phyloP scores from a whole-genome alignment of 306 rosid genomes.

The Fragaria vesca region DNA sequence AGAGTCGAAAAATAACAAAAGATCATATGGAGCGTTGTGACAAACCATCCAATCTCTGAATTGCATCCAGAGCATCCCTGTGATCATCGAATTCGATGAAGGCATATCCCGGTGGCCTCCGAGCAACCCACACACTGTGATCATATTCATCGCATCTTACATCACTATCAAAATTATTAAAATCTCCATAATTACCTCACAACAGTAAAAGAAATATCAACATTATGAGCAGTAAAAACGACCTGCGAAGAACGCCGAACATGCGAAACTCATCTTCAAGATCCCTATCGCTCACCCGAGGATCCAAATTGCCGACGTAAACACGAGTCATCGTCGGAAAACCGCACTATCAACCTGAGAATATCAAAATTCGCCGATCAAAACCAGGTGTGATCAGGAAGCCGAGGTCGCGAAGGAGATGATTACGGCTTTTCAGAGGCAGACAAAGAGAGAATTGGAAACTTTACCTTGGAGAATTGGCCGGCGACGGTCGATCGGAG shows the following conservation, averaged over 20 bases:
- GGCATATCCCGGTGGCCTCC: constrained; percentile 96
- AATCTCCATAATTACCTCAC: not conserved
- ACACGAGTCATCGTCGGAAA: constrained; percentile 63
- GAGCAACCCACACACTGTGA: constrained; percentile 93
- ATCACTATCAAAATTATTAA: not conserved
- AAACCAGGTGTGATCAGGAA: not conserved
- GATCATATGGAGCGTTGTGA: not conserved
- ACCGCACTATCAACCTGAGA: constrained; percentile 17
- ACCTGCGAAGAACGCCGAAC: constrained; percentile 92
- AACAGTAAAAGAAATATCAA: not conserved
- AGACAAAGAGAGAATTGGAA: not conserved
- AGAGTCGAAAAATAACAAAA: not conserved
- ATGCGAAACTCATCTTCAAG: constrained; percentile 89
- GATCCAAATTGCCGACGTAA: constrained; percentile 88
- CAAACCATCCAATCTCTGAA: constrained; percentile 88
- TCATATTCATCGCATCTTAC: not conserved
- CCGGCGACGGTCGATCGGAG: not conserved
- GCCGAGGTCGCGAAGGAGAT: not conserved
- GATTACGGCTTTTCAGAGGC: not conserved
- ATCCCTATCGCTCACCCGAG: constrained; percentile 86
- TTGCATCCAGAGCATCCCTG: constrained; percentile 95
- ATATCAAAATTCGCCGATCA: not conserved
- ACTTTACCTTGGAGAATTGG: not conserved
- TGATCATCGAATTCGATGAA: constrained; percentile 91
- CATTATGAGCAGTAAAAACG: not conserved